A percentile compares a stretch with the other conserved stretches of the same genome.
phyloP scores from a whole-genome alignment of 2,329 filamentous ascomycete species.

The Cladosporium halotolerans region DNA sequence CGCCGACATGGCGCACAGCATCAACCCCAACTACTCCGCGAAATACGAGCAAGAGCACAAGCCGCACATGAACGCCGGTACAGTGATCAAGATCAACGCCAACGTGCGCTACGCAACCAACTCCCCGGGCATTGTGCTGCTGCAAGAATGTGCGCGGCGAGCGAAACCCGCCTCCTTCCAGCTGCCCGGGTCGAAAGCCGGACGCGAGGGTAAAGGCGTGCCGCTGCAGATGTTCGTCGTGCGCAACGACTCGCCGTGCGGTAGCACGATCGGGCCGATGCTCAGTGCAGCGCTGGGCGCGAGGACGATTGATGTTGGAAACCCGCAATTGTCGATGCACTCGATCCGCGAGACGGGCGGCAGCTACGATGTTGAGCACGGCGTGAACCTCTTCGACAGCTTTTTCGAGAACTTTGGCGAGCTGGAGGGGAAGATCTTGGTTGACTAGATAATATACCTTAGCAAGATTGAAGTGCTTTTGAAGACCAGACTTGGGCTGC shows the following conservation, averaged over 20 bases:
- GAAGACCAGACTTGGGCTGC: no score
- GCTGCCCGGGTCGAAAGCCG: conserved; percentile 29
- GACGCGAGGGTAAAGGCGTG: conserved; percentile 56
- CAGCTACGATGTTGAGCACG: conserved; percentile 77
- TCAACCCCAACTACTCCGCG: conserved; percentile 87
- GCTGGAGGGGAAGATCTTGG: conserved; percentile 73
- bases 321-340: conserved; percentile 94
- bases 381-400: conserved; percentile 75
- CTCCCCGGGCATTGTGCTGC: conserved; percentile 83
- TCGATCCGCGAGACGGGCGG: conserved; percentile 92
- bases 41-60: conserved; percentile 91
- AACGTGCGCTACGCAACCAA: conserved; percentile 97
- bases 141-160: conserved; percentile 73
- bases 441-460: conserved; percentile 52
- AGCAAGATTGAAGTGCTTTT: no score
- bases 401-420: conserved; percentile 84
- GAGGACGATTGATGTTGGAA: conserved; percentile 85
- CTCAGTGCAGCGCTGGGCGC: conserved; percentile 79
- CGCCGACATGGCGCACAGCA: conserved; percentile 94
- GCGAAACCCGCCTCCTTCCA: conserved; percentile 40
- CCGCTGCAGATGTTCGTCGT: conserved; percentile 95
- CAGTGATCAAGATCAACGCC: conserved; percentile 96
- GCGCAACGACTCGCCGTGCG: conserved; percentile 88
- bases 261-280: conserved; percentile 97
- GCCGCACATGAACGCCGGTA: conserved; percentile 92